phyloP scores from a whole-genome alignment of 2,329 filamentous ascomycete genomes.

The Sclerotinia minor region DNA sequence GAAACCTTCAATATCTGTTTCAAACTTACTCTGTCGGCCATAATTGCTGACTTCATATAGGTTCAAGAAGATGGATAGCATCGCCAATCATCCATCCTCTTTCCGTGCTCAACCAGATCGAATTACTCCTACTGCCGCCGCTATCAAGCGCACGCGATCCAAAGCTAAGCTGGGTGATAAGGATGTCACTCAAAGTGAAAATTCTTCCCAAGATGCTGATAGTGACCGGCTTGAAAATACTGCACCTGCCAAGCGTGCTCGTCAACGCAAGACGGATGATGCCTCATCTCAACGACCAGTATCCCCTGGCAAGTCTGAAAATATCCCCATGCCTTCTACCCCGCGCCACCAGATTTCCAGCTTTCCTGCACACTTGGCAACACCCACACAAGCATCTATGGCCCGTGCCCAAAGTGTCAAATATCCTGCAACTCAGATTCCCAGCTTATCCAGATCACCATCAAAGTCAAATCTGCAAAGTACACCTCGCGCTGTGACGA shows the following conservation, averaged over 20 bases:
- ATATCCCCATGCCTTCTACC: conserved; percentile 46
- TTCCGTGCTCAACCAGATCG: conserved; percentile 62
- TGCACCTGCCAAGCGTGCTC: conserved; percentile 67
- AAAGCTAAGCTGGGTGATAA: conserved; percentile 67
- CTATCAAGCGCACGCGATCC: conserved; percentile 53
- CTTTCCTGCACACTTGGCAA: conserved; percentile 61
- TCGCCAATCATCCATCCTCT: conserved; percentile 79
- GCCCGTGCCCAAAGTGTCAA: conserved; percentile 59
- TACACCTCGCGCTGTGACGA: conserved; percentile 53
- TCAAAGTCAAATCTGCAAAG: conserved; percentile 49
- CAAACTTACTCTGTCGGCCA: neutral
- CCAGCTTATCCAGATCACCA: conserved; percentile 54
- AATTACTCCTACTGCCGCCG: conserved; percentile 50
- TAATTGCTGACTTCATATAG: conserved; percentile 9
- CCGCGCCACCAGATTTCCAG: conserved; percentile 48
- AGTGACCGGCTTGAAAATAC: conserved; percentile 39
- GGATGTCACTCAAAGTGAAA: conserved; percentile 38
- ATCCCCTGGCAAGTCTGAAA: conserved; percentile 48
- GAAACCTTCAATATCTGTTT: neutral
- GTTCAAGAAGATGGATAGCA: conserved; percentile 98
- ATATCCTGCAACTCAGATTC: conserved; percentile 50
- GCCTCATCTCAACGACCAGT: conserved; percentile 63
- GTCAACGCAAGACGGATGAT: conserved; percentile 67
- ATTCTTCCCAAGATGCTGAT: conserved; percentile 12
- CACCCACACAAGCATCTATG: conserved; percentile 75